Evolutionary conservation across 441 rosid species (phyloP).

Genomic region (Erysimum cheiri): DNA sequence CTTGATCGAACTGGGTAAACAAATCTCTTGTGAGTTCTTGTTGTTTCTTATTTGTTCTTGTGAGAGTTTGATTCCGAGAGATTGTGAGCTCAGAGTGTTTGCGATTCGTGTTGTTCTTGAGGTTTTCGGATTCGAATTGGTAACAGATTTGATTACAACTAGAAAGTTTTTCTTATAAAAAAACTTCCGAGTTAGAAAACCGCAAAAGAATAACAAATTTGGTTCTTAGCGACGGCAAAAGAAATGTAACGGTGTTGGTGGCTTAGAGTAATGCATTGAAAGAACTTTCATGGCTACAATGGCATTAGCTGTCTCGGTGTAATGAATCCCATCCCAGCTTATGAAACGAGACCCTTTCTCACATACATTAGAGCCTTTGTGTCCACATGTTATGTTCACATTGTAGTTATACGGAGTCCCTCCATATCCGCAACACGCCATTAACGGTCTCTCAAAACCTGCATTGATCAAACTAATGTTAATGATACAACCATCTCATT

Average conservation of each 20-base stretch:
- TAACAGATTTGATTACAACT: no score
- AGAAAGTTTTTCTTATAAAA: no score
- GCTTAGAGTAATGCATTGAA: conserved; percentile 20
- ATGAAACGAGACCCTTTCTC: conserved; percentile 52
- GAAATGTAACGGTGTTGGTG: conserved; percentile 12
- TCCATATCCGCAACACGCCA: conserved; percentile 83
- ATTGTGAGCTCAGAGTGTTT: no score
- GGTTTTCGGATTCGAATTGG: no score
- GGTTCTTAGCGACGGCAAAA: conserved; percentile 5
- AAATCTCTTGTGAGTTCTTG: no score
- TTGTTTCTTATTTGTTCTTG: no score
- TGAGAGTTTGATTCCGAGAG: no score
- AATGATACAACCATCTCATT: background rate
- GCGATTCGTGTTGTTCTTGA: no score
- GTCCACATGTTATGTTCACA: conserved; percentile 60
- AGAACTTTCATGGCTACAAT: conserved; percentile 24
- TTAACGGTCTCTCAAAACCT: conserved; percentile 72
- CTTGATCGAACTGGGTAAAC: no score
- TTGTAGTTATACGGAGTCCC: conserved; percentile 79
- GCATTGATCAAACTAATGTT: conserved; percentile 25
- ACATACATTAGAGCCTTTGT: conserved; percentile 58
- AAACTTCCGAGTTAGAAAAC: background rate
- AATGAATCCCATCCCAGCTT: conserved; percentile 84
- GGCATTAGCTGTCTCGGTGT: conserved; percentile 58
- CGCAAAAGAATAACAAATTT: background rate